Evolutionary conservation across 441 rosid species (phyloP), one percentile per base, ranked within the genome.

Genomic region (Adansonia grandidieri): DNA sequence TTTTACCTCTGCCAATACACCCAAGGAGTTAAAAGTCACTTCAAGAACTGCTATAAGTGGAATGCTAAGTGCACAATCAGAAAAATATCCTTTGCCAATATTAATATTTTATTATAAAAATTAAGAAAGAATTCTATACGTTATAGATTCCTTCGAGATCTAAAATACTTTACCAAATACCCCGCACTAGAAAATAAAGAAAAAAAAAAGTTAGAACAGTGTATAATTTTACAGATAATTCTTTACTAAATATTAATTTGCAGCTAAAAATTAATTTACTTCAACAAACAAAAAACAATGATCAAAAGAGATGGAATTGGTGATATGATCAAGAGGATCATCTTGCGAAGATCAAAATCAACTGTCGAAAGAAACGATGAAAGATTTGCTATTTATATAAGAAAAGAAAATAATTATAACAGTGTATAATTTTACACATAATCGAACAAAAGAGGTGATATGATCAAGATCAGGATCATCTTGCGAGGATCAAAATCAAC

Each of bases 81-180:
- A 10, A 60, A 60, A 60, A 60, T 9, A 11, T 61, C 10, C n/a
- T 28, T 61, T 20, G 73, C 57, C 37, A 32, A 32, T 32, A 32
- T 32, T 32, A 32, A 32, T 32, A 32, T 32, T 32, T 2, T 32
- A 32, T 32, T 32, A 32, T 32, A 32, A 32, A 32, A 32, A 32
- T 5, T 13, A 32, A 1, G 14, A 45, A 42, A 40, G 76, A 78
- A 75, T 74, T 69, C 70, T 19, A 56, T 28, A 20, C 77, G 15
- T 45, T 45, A 67, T 42, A 20, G 42, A 72, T 58, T 19, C 58
- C 65, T 73, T 9, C 20, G 67, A 73, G 77, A 73, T 73, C 77
- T 73, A 73, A 58, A 45, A 15, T 13, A 60, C 66, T 73, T 19
- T 17, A 44, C 67, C 56, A 19, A 42, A 42, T 54, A 58, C 6